These are phyloP conservation scores for Phytopythium mirpurense DNA, from an alignment of 352 stramenopile genomes.

Conservation along the genomic window DNA sequence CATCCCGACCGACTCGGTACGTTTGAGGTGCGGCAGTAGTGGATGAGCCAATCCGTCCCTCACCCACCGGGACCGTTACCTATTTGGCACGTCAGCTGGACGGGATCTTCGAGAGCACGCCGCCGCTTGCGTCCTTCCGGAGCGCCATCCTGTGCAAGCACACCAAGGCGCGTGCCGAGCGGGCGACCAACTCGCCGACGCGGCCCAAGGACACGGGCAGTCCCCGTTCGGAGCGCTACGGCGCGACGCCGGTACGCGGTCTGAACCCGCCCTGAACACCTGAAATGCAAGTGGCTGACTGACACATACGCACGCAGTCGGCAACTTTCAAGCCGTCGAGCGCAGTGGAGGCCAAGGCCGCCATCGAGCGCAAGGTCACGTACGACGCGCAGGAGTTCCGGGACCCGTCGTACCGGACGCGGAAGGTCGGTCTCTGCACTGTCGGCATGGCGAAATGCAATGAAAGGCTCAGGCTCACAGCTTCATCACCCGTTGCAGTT, in stretches of 20 bases:
- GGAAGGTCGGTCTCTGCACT: slow-evolving; percentile 22
- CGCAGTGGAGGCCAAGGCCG: slow-evolving; percentile 38
- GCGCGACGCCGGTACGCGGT: slow-evolving; percentile 7
- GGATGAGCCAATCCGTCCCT: background rate
- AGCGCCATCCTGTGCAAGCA: slow-evolving; percentile 64
- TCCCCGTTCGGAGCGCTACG: slow-evolving; percentile 1
- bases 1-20: slow-evolving; percentile 47
- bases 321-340: slow-evolving; percentile 44
- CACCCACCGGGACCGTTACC: background rate
- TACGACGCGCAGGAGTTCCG: slow-evolving; percentile 53
- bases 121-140: slow-evolving; percentile 54
- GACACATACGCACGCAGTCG: too few relatives aligned
- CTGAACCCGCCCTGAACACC: too few relatives aligned
- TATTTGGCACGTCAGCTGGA: slow-evolving; percentile 29
- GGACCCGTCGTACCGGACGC: slow-evolving; percentile 22
- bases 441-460: background rate
- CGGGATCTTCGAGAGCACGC: slow-evolving; percentile 49
- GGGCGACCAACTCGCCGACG: slow-evolving; percentile 2
- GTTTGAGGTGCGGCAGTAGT: background rate
- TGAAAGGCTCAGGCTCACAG: background rate
- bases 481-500: slow-evolving; percentile 8
- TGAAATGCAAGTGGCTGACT: too few relatives aligned
- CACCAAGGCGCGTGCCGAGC: slow-evolving; percentile 34
- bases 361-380: slow-evolving; percentile 44
- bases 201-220: slow-evolving; percentile 7